phyloP scores from a whole-genome alignment of 2,329 filamentous ascomycete genomes.

The Blastomyces silverae region DNA sequence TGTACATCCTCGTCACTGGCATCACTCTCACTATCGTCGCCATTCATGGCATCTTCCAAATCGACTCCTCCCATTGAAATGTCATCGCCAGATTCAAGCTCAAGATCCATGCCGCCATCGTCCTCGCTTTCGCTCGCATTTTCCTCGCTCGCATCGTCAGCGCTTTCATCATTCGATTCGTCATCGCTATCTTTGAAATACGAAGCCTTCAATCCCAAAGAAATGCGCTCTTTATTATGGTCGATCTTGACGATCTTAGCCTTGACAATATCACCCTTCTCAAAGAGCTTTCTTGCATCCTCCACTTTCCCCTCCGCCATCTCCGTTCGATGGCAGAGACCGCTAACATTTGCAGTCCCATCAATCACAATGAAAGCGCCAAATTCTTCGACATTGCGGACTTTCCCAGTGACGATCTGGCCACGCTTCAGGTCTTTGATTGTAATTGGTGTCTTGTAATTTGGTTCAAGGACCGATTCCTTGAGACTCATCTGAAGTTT shows the following conservation, averaged over 20 bases:
- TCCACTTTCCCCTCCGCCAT: constrained; percentile 78
- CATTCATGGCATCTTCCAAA: constrained; percentile 35
- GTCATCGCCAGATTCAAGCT: constrained; percentile 32
- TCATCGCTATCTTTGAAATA: constrained; percentile 64
- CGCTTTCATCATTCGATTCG: constrained; percentile 40
- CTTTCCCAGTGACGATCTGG: constrained; percentile 78
- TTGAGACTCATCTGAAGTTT: constrained; percentile 84
- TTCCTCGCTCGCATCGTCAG: constrained; percentile 41
- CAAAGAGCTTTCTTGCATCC: constrained; percentile 84
- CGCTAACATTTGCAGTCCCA: constrained; percentile 79
- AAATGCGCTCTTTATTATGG: constrained; percentile 66
- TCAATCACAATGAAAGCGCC: constrained; percentile 91
- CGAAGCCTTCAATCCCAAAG: constrained; percentile 85
- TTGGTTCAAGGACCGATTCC: constrained; percentile 69
- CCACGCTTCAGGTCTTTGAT: constrained; percentile 72
- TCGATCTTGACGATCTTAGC: constrained; percentile 79
- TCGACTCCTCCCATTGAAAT: constrained; percentile 42
- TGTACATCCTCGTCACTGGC: constrained; percentile 45
- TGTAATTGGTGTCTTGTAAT: constrained; percentile 66
- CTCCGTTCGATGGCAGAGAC: constrained; percentile 84
- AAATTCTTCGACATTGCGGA: constrained; percentile 90
- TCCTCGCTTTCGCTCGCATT: constrained; percentile 37
- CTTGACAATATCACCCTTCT: constrained; percentile 87
- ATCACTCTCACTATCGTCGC: constrained; percentile 44
- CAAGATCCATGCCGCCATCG: constrained; percentile 29